Evolutionary conservation across 257 asterid genomes (phyloP), one percentile per base, ranked within the genome.

Genomic region (Primulina tabacum): DNA sequence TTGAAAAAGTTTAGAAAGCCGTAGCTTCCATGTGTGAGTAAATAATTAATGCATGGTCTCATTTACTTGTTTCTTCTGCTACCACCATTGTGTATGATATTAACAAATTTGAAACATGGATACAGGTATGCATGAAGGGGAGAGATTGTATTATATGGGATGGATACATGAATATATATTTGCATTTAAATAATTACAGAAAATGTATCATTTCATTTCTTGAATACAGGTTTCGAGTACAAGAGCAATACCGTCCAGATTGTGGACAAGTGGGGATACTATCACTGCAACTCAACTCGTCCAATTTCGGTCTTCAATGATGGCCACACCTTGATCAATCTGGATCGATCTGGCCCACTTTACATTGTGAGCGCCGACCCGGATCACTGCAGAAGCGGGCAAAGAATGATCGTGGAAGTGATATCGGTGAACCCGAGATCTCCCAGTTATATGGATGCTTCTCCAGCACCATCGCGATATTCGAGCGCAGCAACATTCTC

Each of bases 251-350:
- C 95, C 2, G 89, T 90, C 11, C 47, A 79, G 28, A 80, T 79
- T 68, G 97, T 90, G 61, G 86, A 81, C 57, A 90, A 86, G 75
- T 88, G 85, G 82, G 95, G 89, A 33, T 90, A 82, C 75, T 90
- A 83, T 62, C 97, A 90, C 71, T 90, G 97, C 88, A 81, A 90
- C 72, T 71, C 83, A 0, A 86, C 79, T 81, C 74, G 71, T 14
- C 88, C 90, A 0, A 33, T 73, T 32, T 68, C 76, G 0, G 84
- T 71, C 17, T 86, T 77, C 80, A 80, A 78, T n/a, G 87, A 90
- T 4, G 90, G 93, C 0, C 78, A 80, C 76, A 86, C 91, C 26
- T 72, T 79, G 29, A 21, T 86, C 63, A 55, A 71, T 33, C 91
- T 90, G 32, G 75, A 75, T 37, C 78, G 70, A 56, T 79, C 87